Percentiles rank a stretch among this genome's conserved stretches.
Conservation (phyloP, 2,329 filamentous ascomycete species). For the Triangularia setosa region DNA sequence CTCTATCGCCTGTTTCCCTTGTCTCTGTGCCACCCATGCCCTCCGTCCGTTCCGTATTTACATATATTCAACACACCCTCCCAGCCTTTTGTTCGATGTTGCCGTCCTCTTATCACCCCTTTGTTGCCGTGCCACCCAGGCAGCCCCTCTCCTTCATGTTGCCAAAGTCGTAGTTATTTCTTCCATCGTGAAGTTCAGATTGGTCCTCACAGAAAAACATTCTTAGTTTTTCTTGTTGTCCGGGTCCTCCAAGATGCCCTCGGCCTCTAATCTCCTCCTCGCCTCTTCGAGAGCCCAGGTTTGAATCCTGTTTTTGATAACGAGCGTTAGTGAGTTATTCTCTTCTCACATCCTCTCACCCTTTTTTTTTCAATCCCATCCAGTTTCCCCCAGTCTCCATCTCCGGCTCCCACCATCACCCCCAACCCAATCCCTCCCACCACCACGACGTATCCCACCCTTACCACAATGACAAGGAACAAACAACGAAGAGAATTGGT, state of each 20-base stretch:
- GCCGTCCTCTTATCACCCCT: background rate
- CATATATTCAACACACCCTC: background rate
- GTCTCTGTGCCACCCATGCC: background rate
- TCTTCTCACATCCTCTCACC: background rate
- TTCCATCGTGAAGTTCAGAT: background rate
- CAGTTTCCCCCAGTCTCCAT: background rate
- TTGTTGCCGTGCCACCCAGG: background rate
- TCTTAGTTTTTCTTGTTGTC: constrained; percentile 53
- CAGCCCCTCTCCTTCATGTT: background rate
- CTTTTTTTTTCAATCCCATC: background rate
- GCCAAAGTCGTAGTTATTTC: background rate
- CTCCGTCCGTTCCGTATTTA: background rate
- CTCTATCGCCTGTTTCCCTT: background rate
- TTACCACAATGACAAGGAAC: background rate
- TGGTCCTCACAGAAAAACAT: background rate
- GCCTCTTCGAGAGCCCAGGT: constrained; percentile 99
- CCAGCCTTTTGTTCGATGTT: background rate
- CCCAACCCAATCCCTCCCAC: background rate
- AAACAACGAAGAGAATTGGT: constrained; percentile 8
- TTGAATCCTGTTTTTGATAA: constrained; percentile 83
- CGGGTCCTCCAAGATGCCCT: constrained; percentile 87
- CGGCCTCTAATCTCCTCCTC: constrained; percentile 86
- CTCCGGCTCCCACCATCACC: background rate
- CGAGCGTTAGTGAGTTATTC: constrained; percentile 10
- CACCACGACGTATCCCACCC: background rate